phyloP scores from a whole-genome alignment of 495 filamentous ascomycete species.

The Tuber indicum region DNA sequence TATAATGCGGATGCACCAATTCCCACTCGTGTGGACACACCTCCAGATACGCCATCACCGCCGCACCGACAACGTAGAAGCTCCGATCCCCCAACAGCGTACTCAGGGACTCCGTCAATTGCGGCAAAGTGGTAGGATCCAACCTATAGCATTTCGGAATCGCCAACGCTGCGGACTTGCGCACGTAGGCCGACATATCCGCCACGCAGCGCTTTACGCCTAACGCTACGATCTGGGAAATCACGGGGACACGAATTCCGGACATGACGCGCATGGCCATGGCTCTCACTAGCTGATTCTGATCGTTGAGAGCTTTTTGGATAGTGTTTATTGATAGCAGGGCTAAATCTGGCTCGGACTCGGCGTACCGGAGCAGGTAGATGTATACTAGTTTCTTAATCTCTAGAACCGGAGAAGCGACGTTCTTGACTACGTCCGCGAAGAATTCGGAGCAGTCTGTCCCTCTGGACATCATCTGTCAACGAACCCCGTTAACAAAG shows the following conservation, averaged over 20 bases:
- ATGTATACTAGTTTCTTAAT: slow-evolving; percentile 98
- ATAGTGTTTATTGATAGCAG: slow-evolving; percentile 97
- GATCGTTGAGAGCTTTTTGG: slow-evolving; percentile 89
- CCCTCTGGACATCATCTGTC: slow-evolving; percentile 84
- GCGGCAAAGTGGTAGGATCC: slow-evolving; percentile 76
- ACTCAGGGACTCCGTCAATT: slow-evolving; percentile 70
- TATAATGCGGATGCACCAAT: slow-evolving; percentile 83
- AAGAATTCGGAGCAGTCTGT: slow-evolving; percentile 81
- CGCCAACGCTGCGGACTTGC: slow-evolving; percentile 87
- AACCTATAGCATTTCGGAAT: slow-evolving; percentile 96
- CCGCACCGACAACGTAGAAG: slow-evolving; percentile 89
- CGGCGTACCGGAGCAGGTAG: slow-evolving; percentile 91
- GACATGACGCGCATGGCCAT: slow-evolving; percentile 93
- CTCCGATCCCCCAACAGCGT: slow-evolving; percentile 79
- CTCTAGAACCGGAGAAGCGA: slow-evolving; percentile 80
- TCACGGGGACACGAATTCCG: slow-evolving; percentile 92
- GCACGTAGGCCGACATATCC: slow-evolving; percentile 90
- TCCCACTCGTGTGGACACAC: slow-evolving; percentile 80
- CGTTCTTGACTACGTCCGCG: slow-evolving; percentile 92
- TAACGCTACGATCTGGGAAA: slow-evolving; percentile 94
- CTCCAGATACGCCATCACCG: slow-evolving; percentile 80
- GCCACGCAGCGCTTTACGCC: slow-evolving; percentile 86
- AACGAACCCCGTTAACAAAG: slow-evolving; percentile 5
- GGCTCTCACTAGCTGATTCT: slow-evolving; percentile 80
- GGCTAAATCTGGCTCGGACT: slow-evolving; percentile 88